Evolutionary conservation across 2,329 filamentous ascomycete species (phyloP), one percentile per base, ranked within the genome.

Genomic region (Cladosporium phlei): DNA sequence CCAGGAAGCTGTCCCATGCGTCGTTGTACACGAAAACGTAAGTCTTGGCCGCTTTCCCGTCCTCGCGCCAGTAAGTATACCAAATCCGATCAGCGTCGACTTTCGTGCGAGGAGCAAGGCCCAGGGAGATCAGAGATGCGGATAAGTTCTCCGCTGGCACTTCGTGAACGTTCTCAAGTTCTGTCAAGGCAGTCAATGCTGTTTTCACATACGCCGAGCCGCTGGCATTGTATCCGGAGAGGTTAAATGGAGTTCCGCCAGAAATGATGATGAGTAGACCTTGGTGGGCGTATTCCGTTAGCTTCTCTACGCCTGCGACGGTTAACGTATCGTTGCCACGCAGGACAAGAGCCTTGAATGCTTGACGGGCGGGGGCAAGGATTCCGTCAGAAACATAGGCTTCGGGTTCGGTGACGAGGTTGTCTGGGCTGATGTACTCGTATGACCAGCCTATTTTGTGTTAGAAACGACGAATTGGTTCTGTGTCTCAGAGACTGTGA

Each of bases 391-490:
- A 25, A 1, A 75, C 70, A 2, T 52, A 48, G 1, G 71, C 71
- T 8, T 65, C 48, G 0, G 65, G 60, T 0, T 70, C 63, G 1
- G 46, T n/a, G 12, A 45, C 58, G 21, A 77, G 66, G 43, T 74
- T 75, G 12, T 69, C 68, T 0, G 72, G 67, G 2, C 62, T 64
- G 0, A 76, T 57, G 48, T 75, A 76, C 10, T 69, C 66, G 49
- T 72, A 74, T 0, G 68, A 45, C 42, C 42, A 45, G 5, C 42
- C 42, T 45, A 63, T 19, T 49, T 62, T 71, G n/a, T n/a, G n/a
- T n/a, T n/a, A n/a, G n/a, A n/a, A n/a, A n/a, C 2, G 9, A 38
- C 5, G 3, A 19, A 22, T 38, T 10, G 27, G 35, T 9, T 4
- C 12, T 17, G 22, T n/a, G n/a, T n/a, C 35, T 38, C 20, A 4